Percentiles rank a stretch among this genome's conserved stretches.
Conservation (phyloP, 139 green algal species). For the Asterochloris erici region DNA sequence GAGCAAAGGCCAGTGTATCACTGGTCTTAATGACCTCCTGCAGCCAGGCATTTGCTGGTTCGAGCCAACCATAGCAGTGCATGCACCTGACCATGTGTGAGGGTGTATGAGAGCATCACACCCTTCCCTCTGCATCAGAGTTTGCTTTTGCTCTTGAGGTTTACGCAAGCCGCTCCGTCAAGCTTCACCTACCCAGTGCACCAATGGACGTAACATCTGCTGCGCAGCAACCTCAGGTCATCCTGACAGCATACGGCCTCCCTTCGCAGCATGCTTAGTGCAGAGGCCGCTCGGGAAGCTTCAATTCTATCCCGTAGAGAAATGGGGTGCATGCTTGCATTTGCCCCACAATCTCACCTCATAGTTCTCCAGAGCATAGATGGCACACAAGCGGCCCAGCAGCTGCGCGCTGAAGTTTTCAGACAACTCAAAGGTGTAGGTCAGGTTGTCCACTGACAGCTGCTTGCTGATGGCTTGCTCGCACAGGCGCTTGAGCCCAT, state of each 20-base stretch:
- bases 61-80: too few species aligned
- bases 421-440: constrained; percentile 69
- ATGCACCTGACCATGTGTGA: too few species aligned
- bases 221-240: not conserved
- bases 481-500: constrained; percentile 90
- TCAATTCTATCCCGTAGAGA: not conserved
- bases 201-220: not conserved
- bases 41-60: not conserved
- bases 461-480: constrained; percentile 74
- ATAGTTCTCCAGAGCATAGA: constrained; percentile 86
- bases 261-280: not conserved
- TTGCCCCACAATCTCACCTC: constrained; percentile 9
- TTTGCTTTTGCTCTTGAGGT: too few species aligned
- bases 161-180: not conserved
- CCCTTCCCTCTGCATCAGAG: too few species aligned
- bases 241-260: not conserved
- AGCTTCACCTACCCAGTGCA: not conserved
- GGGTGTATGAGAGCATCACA: too few species aligned
- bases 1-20: constrained; percentile 15
- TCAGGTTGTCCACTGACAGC: constrained; percentile 78
- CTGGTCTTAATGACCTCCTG: not conserved
- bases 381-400: constrained; percentile 74
- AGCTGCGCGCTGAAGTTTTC: constrained; percentile 81
- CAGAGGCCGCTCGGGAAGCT: not conserved
- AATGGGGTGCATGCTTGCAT: not conserved